Evolutionary conservation across 2,329 filamentous ascomycete species (phyloP), one percentile per base, ranked within the genome.

Genomic region (Aplosporella prunicola): DNA sequence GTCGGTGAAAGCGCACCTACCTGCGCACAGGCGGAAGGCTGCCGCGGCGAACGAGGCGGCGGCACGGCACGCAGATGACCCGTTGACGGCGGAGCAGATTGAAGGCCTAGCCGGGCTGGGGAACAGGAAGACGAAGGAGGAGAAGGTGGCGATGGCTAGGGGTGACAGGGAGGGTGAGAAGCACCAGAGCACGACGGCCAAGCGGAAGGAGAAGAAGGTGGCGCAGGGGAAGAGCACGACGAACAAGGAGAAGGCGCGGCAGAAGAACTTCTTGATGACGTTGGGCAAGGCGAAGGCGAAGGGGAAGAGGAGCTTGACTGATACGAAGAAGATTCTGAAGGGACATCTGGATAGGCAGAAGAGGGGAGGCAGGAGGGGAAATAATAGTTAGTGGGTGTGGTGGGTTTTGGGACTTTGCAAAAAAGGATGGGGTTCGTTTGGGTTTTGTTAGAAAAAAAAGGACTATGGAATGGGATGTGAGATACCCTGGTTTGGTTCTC

Each of bases 221-320:
- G 72, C 78, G 2, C 76, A 87, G 63, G 91, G 91, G 53, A 96
- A 96, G 78, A 93, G 84, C 58, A 88, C 86, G 24, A 96, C 89
- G 47, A 98, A 98, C 65, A 84, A 83, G 67, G 91, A 98, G 69
- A 98, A 98, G 76, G 78, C 83, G 27, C 72, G 89, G 49, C 86
- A 85, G 73, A 98, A 98, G 82, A 98, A 98, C 62, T 93, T 98
- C 64, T 59, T 98, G 52, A 98, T 98, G 91, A 96, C 89, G 25
- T 65, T 98, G 43, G 85, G 89, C 42, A 96, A 98, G 70, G 91
- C 91, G 9, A 93, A 91, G 71, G 76, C 74, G 48, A 98, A 96
- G 72, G 82, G 91, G 55, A 95, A 95, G 79, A 75, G 88, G 54
- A 94, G 86, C 74, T 66, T 98, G 61, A 76, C 84, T 9, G 81